A percentile compares a stretch with the other conserved stretches of the same genome.
Evolutionary conservation across 106 monocot species (phyloP).

Genomic region (Apostasia shenzhenica): DNA sequence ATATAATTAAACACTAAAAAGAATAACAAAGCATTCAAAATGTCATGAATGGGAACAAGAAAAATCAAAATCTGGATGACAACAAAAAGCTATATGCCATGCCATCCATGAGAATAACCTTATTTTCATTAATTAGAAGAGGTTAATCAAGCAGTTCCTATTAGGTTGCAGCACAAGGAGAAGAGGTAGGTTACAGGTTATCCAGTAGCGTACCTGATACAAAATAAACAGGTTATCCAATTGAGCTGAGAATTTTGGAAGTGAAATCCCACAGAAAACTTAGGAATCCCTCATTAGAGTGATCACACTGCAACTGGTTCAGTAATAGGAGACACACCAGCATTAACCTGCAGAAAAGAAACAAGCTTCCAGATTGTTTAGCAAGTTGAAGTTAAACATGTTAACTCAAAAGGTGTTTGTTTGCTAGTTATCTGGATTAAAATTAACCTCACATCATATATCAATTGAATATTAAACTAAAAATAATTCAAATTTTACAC

Average conservation of each 20-base stretch:
- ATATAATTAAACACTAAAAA: too few relatives aligned
- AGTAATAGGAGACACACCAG: slow-evolving; percentile 38
- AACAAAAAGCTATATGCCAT: too few relatives aligned
- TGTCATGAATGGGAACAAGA: too few relatives aligned
- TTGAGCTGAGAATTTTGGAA: slow-evolving; percentile 11
- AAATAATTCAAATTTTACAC: background rate
- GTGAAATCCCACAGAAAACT: slow-evolving; percentile 10
- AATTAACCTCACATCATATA: background rate
- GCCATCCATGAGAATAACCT: too few relatives aligned
- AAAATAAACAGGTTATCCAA: background rate
- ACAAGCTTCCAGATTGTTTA: slow-evolving; percentile 8
- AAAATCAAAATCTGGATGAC: too few relatives aligned
- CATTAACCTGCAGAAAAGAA: slow-evolving; percentile 52
- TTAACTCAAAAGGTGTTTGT: background rate
- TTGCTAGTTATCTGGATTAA: background rate
- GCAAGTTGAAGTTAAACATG: background rate
- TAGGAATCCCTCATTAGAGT: background rate
- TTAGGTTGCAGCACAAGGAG: too few relatives aligned
- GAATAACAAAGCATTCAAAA: too few relatives aligned
- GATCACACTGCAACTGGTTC: slow-evolving; percentile 65
- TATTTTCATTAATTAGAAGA: too few relatives aligned
- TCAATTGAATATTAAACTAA: background rate
- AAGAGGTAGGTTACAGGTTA: too few relatives aligned
- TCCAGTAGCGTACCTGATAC: too few relatives aligned
- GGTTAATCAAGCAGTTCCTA: too few relatives aligned